A percentile compares a stretch with the other conserved stretches of the same genome.
These are phyloP conservation scores for Crithidia thermophila DNA, from an alignment of 208 protist genomes.

Conservation along the genomic window DNA sequence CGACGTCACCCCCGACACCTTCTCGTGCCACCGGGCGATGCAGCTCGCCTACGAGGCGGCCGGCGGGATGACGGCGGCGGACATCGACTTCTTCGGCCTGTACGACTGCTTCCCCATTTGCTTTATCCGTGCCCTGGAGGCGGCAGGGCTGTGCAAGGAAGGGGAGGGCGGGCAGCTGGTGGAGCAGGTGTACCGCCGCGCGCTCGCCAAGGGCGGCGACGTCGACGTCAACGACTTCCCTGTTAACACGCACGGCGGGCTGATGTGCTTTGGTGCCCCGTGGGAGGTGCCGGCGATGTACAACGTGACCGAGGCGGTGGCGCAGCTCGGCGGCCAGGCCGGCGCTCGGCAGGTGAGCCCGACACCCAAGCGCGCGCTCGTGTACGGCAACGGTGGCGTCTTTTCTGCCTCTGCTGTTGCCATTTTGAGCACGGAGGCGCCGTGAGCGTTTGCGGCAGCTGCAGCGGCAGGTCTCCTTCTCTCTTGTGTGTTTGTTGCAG, in stretches of 20 bases:
- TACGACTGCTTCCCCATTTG: slow-evolving; percentile 90
- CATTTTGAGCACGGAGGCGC: slow-evolving; percentile 62
- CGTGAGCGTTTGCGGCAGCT: neutral
- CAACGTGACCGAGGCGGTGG: slow-evolving; percentile 68
- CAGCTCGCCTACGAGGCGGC: slow-evolving; percentile 53
- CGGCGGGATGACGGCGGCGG: slow-evolving; percentile 38
- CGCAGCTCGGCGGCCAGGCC: slow-evolving; percentile 49
- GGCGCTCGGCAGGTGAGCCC: slow-evolving; percentile 54
- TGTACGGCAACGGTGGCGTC: slow-evolving; percentile 91
- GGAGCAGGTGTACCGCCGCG: slow-evolving; percentile 47
- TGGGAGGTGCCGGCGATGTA: slow-evolving; percentile 86
- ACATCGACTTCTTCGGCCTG: slow-evolving; percentile 82
- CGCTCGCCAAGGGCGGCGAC: slow-evolving; percentile 29
- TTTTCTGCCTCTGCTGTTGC: slow-evolving; percentile 81
- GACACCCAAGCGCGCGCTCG: slow-evolving; percentile 63
- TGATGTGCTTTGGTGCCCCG: slow-evolving; percentile 79
- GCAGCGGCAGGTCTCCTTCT: neutral
- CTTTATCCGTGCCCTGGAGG: slow-evolving; percentile 73
- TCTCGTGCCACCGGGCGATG: slow-evolving; percentile 62
- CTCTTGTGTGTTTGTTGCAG: neutral
- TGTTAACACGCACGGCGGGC: slow-evolving; percentile 81
- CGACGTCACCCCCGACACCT: slow-evolving; percentile 55
- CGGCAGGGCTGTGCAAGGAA: slow-evolving; percentile 52
- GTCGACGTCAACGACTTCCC: slow-evolving; percentile 45
- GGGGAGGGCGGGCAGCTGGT: slow-evolving; percentile 65